Evolutionary conservation across 495 filamentous ascomycete genomes (phyloP), one percentile per base, ranked within the genome.

Genomic region (Amniculicola lignicola): DNA sequence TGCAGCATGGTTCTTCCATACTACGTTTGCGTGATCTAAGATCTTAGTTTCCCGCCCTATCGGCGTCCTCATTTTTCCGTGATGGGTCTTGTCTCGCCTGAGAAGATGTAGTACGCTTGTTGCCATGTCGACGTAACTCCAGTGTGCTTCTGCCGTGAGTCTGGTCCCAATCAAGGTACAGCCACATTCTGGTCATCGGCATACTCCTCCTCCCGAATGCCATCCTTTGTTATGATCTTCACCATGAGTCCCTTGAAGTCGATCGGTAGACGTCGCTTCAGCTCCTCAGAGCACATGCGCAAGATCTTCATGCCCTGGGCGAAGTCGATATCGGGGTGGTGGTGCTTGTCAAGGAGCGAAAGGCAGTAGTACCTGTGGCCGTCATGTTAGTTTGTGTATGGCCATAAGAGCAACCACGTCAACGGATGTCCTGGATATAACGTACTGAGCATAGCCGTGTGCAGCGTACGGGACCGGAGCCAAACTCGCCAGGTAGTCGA

Each of bases 391-490:
- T 40, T 7, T 37, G 14, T 6, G 10, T 36, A 4, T 10, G 9
- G 18, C 14, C 37, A 18, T 16, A 35, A 37, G 24, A 1, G 21
- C 2, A 11, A 11, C 10, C 9, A 16, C 14, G 37, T 21, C 19
- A 19, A 25, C 9, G 5, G 22, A 23, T n/a, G 10, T 38, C 18
- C 3, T 3, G 9, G 43, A 24, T 53, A 55, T 45, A 54, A 82
- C 88, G 52, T 85, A 92, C 84, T 98, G 93, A 28, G 93, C 94
- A 73, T 98, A 98, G 52, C 93, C 93, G 63, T 98, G 93, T 39
- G 94, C 93, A 22, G 93, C 94, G 70, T 98, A 98, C 59, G 93
- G 93, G 25, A 97, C 76, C 12, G 82, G 77, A 1, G 91, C 93
- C 67, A 89, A 74, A 33, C 90, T 84, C 45, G 93, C 93, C 68